A percentile compares a stretch with the other conserved stretches of the same genome.
These are phyloP conservation scores for Crassisporium funariophilum DNA, from an alignment of 768 basidiomycete species.

Conservation along the genomic window DNA sequence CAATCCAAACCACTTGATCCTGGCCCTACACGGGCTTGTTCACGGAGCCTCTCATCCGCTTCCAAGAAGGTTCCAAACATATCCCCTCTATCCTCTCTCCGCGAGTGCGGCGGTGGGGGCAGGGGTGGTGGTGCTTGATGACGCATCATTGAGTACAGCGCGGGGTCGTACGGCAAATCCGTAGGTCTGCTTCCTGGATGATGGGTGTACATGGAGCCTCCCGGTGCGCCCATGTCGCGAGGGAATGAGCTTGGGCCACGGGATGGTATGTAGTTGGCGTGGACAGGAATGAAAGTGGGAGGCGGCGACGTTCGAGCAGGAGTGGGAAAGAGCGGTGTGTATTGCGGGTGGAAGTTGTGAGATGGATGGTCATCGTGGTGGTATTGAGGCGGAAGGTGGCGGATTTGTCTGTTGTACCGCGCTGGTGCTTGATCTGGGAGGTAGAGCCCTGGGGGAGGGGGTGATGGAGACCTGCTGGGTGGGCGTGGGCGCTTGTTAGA, in stretches of 20 bases:
- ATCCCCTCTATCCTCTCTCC: neutral
- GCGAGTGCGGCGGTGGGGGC: neutral
- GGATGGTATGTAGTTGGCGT: neutral
- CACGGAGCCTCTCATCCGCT: neutral
- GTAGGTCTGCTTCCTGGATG: neutral
- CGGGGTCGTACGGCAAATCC: neutral
- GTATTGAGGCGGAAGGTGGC: neutral
- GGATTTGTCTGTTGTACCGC: conserved; percentile 5
- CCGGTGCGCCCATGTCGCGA: neutral
- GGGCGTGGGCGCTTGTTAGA: conserved; percentile 20
- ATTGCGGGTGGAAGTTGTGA: conserved; percentile 4
- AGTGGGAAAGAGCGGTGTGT: conserved; percentile 18
- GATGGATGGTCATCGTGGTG: neutral
- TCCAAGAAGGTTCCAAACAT: neutral
- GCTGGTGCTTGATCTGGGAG: conserved; percentile 8
- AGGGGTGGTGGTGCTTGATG: neutral
- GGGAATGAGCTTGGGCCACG: neutral
- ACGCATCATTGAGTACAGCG: neutral
- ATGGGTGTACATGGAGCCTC: neutral
- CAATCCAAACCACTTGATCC: neutral
- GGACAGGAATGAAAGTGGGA: conserved; percentile 16
- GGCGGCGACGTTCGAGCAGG: conserved; percentile 10
- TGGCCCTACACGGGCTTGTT: neutral
- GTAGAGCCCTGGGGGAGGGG: conserved; percentile 10
- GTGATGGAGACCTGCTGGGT: conserved; percentile 12